phyloP scores from a whole-genome alignment of 108 stramenopile genomes.

The Pseudonitzschia delicatissima region DNA sequence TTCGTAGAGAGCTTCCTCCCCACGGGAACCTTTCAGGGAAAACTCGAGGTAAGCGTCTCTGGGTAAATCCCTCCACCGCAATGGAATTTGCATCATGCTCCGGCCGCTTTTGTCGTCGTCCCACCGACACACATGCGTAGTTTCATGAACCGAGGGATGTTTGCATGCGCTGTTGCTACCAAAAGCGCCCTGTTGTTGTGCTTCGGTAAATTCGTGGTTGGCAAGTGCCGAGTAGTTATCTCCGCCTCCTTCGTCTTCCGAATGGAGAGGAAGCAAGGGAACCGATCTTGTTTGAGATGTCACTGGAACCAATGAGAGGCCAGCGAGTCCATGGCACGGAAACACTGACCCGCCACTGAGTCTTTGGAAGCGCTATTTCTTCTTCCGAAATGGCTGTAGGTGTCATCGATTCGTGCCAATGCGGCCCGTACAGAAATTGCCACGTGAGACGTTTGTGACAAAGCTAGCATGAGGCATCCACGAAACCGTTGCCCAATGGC shows the following conservation, averaged over 20 bases:
- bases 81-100: slow-evolving; percentile 42
- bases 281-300: slow-evolving; percentile 10
- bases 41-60: slow-evolving; percentile 65
- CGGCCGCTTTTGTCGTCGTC: background rate
- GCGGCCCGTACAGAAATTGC: slow-evolving; percentile 36
- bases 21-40: slow-evolving; percentile 42
- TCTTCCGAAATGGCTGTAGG: background rate
- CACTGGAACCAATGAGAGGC: slow-evolving; percentile 32
- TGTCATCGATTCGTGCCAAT: background rate
- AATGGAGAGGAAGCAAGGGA: background rate
- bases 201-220: background rate
- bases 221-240: background rate
- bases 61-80: slow-evolving; percentile 82
- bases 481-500: slow-evolving; percentile 39
- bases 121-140: background rate
- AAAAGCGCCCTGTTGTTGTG: background rate
- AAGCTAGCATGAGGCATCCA: slow-evolving; percentile 64
- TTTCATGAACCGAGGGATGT: background rate
- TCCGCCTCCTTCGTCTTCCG: background rate
- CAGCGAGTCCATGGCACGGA: slow-evolving; percentile 31
- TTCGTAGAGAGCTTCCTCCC: slow-evolving; percentile 32
- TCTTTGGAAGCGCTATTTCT: background rate
- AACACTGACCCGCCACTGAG: slow-evolving; percentile 15
- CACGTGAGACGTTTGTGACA: slow-evolving; percentile 50
- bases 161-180: background rate